Evolutionary conservation across 768 basidiomycete genomes (phyloP), one percentile per base, ranked within the genome.

Genomic region (Lepiota venenata): DNA sequence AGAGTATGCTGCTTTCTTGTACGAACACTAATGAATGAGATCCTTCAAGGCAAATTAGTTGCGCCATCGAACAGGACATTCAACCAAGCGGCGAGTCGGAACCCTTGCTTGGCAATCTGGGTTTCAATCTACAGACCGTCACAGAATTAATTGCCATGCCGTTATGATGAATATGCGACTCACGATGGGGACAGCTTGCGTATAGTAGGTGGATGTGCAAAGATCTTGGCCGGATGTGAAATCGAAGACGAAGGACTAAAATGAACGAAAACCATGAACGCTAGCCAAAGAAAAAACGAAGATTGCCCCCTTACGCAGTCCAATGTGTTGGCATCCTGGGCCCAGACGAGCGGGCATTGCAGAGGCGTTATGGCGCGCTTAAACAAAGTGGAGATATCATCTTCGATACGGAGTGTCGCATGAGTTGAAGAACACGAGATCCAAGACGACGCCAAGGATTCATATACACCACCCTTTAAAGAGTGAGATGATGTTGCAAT

Each of bases 61-160:
- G 65, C 63, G 11, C 71, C 73, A 47, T 75, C 73, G 47, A 81
- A 78, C 15, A 80, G 60, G 4, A 77, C 74, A 58, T 78, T 78
- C 52, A 79, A 63, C 78, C 77, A 78, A 1, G 77, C 77, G 9
- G 78, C 78, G 32, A 79, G 65, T 21, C 76, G 76, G 58, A 71
- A 76, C 5, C 77, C 77, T 58, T 73, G 71, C 58, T 76, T 76
- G 7, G 76, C 77, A 16, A 79, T 69, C 55, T 79, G 77, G 2
- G 65, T 55, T 59, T 79, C 74, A 47, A 78, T 76, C 74, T 74
- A 47, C 36, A 29, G 32, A 32, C 6, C 29, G 47, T 22, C 47
- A 41, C 50, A 55, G 25, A 25, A 25, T 52, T 60, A 47, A 15
- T 29, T 15, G 52, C 36, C 32, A 45, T 11, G 18, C 36, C 25